phyloP scores from a whole-genome alignment of 106 monocot genomes.

The Phalaenopsis aphrodite region DNA sequence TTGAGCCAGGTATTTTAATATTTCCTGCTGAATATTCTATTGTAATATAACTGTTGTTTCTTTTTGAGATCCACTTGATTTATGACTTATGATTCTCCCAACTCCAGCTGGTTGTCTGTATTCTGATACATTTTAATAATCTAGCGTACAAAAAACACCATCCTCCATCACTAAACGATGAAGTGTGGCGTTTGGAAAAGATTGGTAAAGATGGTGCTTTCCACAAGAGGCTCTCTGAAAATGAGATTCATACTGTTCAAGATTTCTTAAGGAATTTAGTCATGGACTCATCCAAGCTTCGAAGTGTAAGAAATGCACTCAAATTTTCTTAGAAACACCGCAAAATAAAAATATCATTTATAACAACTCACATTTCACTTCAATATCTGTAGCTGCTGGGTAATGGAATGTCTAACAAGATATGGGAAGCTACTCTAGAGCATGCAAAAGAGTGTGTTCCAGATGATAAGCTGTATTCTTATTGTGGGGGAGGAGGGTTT shows the following conservation, averaged over 20 bases:
- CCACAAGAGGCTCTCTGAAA: conserved; percentile 59
- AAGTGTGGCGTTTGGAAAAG: conserved; percentile 91
- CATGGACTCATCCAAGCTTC: conserved; percentile 39
- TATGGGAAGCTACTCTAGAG: conserved; percentile 70
- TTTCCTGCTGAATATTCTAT: not conserved
- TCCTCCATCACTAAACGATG: conserved; percentile 67
- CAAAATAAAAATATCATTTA: not conserved
- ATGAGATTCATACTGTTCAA: conserved; percentile 55
- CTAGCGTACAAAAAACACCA: conserved; percentile 91
- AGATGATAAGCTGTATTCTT: conserved; percentile 42
- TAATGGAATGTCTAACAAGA: conserved; percentile 78
- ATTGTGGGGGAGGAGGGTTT: conserved; percentile 22
- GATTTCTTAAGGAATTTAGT: conserved; percentile 54
- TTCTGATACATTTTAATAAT: not conserved
- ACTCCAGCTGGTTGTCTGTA: not conserved
- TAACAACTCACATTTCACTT: not conserved
- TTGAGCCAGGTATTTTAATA: not conserved
- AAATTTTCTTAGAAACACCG: not conserved
- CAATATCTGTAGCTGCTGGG: conserved; percentile 46
- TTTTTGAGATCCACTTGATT: not conserved
- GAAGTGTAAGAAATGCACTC: conserved; percentile 39
- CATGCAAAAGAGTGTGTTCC: conserved; percentile 63
- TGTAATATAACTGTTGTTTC: not conserved
- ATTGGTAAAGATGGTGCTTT: conserved; percentile 93
- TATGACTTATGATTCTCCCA: not conserved